Percentiles rank a stretch among this genome's conserved stretches.
phyloP scores from a whole-genome alignment of 495 filamentous ascomycete genomes.

The Xylaria acuta region DNA sequence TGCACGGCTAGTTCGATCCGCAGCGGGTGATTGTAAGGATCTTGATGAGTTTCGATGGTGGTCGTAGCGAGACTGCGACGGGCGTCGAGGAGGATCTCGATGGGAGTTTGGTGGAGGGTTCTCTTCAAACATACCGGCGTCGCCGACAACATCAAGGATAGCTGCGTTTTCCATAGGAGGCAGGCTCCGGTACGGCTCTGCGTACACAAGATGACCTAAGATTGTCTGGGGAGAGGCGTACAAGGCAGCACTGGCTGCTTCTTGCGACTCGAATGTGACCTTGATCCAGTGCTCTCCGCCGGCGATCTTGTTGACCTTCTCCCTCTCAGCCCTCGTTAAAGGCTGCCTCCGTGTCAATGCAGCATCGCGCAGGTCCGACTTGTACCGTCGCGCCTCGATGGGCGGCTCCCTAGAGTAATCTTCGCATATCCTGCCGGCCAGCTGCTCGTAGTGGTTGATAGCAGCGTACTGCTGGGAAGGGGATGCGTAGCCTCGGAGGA shows the following conservation, averaged over 20 bases:
- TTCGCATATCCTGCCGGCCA: conserved; percentile 83
- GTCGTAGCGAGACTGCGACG: conserved; percentile 30
- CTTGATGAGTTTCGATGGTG: conserved; percentile 16
- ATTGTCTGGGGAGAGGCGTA: conserved; percentile 79
- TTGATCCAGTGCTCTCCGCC: conserved; percentile 92
- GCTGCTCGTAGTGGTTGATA: conserved; percentile 81
- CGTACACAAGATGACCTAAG: conserved; percentile 76
- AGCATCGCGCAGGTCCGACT: conserved; percentile 69
- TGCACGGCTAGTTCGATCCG: conserved; percentile 3
- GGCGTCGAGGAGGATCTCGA: conserved; percentile 19
- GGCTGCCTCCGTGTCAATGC: conserved; percentile 62
- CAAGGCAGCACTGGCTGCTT: conserved; percentile 77
- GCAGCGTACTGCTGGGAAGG: conserved; percentile 79
- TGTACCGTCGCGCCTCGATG: conserved; percentile 58
- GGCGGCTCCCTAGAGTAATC: conserved; percentile 81
- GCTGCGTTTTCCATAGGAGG: conserved; percentile 71
- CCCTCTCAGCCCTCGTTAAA: conserved; percentile 71
- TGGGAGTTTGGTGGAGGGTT: conserved; percentile 23
- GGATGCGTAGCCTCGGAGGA: conserved; percentile 80
- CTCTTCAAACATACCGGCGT: conserved; percentile 37
- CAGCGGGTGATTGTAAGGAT: conserved; percentile 8
- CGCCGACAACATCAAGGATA: conserved; percentile 55
- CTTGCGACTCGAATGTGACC: conserved; percentile 83
- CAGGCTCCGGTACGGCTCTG: conserved; percentile 74
- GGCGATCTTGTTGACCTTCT: conserved; percentile 74